phyloP scores from a whole-genome alignment of 139 green algal genomes.

The Micractinium conductrix region DNA sequence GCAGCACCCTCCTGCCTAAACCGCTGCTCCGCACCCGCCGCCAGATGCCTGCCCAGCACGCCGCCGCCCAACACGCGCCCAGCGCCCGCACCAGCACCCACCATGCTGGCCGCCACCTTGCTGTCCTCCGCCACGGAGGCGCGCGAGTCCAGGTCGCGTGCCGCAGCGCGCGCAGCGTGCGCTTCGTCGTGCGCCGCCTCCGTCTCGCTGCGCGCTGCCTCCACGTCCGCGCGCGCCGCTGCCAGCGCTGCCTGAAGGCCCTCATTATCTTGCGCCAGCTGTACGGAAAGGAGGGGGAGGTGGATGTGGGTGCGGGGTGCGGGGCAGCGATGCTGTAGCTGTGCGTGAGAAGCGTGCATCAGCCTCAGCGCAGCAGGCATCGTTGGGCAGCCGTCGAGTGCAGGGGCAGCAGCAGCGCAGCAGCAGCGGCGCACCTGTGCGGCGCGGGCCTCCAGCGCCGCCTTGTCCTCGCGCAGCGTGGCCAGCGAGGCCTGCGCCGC shows the following conservation, averaged over 20 bases:
- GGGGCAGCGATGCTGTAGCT: no score
- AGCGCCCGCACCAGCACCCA: not conserved
- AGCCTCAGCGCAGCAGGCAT: no score
- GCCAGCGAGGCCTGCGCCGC: not conserved
- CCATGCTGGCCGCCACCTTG: constrained; percentile 20
- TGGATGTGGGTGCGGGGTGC: no score
- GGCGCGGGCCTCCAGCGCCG: not conserved
- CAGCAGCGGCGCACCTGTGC: no score
- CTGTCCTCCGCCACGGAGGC: constrained; percentile 30
- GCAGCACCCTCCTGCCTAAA: no score
- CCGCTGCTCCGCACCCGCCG: not conserved
- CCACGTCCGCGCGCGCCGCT: not conserved
- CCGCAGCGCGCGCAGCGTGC: not conserved
- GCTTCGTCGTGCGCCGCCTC: not conserved
- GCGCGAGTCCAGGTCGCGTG: constrained; percentile 10
- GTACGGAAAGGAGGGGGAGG: no score
- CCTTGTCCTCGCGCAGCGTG: not conserved
- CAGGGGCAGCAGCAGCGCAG: no score
- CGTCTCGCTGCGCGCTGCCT: not conserved
- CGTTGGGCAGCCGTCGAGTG: no score
- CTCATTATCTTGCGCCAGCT: no score
- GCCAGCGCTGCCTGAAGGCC: not conserved
- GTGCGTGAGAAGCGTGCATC: no score
- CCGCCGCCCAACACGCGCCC: not conserved
- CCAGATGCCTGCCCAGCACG: not conserved